A percentile compares a stretch with the other conserved stretches of the same genome.
These are phyloP conservation scores for Hypomyces perniciosus DNA, from an alignment of 2,329 filamentous ascomycete species.

Conservation along the genomic window DNA sequence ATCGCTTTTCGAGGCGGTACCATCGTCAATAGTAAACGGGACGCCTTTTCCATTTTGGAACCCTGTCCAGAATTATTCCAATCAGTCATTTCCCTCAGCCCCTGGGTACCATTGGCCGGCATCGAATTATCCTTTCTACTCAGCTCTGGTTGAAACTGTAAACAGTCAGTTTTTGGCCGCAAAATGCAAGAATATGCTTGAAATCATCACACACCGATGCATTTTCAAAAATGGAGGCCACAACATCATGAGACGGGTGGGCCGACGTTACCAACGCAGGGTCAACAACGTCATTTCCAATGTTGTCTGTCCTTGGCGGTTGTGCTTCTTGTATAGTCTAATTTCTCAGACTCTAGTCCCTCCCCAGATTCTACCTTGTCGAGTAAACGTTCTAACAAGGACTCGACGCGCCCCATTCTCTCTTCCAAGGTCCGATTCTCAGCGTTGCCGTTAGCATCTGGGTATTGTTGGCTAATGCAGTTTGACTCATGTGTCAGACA, in stretches of 20 bases:
- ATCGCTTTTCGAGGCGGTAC: slow-evolving; percentile 3
- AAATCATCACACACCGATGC: not conserved
- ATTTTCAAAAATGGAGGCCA: slow-evolving; percentile 5
- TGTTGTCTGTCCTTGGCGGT: not conserved
- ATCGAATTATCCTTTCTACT: not conserved
- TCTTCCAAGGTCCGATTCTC: not conserved
- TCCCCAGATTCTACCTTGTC: not conserved
- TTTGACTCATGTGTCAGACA: slow-evolving; percentile 2
- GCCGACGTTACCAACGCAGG: not conserved
- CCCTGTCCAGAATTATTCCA: not conserved
- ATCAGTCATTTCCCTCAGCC: not conserved
- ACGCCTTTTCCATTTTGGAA: not conserved
- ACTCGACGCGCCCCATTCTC: slow-evolving; percentile 4
- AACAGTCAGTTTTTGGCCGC: not conserved
- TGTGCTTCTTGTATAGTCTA: not conserved
- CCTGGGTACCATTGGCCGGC: too few species aligned
- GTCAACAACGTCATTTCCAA: slow-evolving; percentile 5
- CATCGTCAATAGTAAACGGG: not conserved
- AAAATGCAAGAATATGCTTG: not conserved
- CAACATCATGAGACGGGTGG: not conserved
- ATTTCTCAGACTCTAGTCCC: not conserved
- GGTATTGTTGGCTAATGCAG: slow-evolving; percentile 7
- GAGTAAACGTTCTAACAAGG: slow-evolving; percentile 1
- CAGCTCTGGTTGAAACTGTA: slow-evolving; percentile 3
- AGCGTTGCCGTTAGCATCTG: slow-evolving; percentile 1